Evolutionary conservation across 2,329 filamentous ascomycete genomes (phyloP).

Genomic region (Hymenoscyphus linearis): DNA sequence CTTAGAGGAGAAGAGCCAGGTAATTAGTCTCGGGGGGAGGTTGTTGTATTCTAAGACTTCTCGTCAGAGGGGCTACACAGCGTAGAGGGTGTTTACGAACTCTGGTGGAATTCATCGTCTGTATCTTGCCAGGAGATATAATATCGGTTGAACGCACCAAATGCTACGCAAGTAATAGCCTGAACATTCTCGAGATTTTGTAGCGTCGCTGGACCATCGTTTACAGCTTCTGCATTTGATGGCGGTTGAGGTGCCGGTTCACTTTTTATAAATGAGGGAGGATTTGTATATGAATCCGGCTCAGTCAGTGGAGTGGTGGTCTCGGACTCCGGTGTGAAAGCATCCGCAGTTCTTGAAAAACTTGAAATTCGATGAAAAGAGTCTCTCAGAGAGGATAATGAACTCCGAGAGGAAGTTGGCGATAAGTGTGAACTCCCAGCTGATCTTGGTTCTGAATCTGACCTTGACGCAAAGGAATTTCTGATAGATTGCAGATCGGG

Average conservation of each 20-base stretch:
- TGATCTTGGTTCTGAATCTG: slow-evolving; percentile 10
- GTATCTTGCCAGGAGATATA: slow-evolving; percentile 23
- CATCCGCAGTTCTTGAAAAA: slow-evolving; percentile 17
- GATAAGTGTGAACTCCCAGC: slow-evolving; percentile 10
- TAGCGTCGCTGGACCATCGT: slow-evolving; percentile 16
- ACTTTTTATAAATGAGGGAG: background rate
- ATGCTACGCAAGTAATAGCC: slow-evolving; percentile 19
- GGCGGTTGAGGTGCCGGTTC: background rate
- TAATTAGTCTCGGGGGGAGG: slow-evolving; percentile 10
- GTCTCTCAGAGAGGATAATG: slow-evolving; percentile 35
- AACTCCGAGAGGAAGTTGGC: slow-evolving; percentile 10
- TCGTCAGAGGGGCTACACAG: background rate
- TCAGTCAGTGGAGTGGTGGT: slow-evolving; percentile 4
- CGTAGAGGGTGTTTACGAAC: slow-evolving; percentile 7
- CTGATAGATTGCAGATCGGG: slow-evolving; percentile 1
- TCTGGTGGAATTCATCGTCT: slow-evolving; percentile 19
- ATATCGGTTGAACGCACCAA: slow-evolving; percentile 22
- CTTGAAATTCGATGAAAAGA: slow-evolving; percentile 29
- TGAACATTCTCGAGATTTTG: slow-evolving; percentile 15
- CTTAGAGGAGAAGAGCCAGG: slow-evolving; percentile 16
- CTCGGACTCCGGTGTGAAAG: slow-evolving; percentile 9
- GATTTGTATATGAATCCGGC: slow-evolving; percentile 6
- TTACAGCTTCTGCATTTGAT: slow-evolving; percentile 3
- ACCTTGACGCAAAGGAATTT: slow-evolving; percentile 14
- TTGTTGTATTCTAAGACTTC: slow-evolving; percentile 7